These are phyloP conservation scores for Yamadazyma tumulicola DNA, from an alignment of 805 yeast genomes.

Conservation along the genomic window DNA sequence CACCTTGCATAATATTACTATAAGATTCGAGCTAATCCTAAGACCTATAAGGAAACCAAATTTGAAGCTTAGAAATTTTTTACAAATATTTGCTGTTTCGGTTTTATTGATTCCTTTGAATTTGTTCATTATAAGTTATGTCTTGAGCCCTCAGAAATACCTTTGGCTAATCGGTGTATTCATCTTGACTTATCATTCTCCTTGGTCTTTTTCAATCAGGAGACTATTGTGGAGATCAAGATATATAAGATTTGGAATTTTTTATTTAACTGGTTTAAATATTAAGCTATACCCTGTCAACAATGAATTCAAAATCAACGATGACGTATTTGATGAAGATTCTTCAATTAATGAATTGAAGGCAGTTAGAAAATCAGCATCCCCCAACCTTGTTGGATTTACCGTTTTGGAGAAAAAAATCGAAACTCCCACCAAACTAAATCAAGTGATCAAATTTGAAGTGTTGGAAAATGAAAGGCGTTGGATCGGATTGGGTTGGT, in stretches of 20 bases:
- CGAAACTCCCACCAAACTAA: slow-evolving; percentile 39
- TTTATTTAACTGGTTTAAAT: slow-evolving; percentile 41
- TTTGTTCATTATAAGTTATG: slow-evolving; percentile 26
- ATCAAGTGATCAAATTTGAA: slow-evolving; percentile 48
- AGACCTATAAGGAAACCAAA: slow-evolving; percentile 33
- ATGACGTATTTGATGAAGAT: too few species aligned
- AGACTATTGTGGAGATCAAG: slow-evolving; percentile 50
- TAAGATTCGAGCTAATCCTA: slow-evolving; percentile 38
- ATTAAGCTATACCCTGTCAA: slow-evolving; percentile 5
- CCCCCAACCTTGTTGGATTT: slow-evolving; percentile 26
- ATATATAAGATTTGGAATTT: slow-evolving; percentile 34
- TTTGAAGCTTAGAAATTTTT: slow-evolving; percentile 22
- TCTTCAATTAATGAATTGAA: slow-evolving; percentile 13
- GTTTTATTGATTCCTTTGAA: slow-evolving; percentile 44
- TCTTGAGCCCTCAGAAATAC: slow-evolving; percentile 31
- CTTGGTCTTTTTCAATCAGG: slow-evolving; percentile 45
- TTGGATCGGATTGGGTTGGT: slow-evolving; percentile 64
- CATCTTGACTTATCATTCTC: slow-evolving; percentile 42
- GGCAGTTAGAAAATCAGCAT: slow-evolving; percentile 13
- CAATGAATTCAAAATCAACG: not conserved
- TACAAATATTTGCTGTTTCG: slow-evolving; percentile 28
- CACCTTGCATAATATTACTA: slow-evolving; percentile 43
- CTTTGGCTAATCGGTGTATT: slow-evolving; percentile 37
- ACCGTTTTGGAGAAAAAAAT: slow-evolving; percentile 35
- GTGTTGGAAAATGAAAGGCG: slow-evolving; percentile 57